Evolutionary conservation across 495 filamentous ascomycete genomes (phyloP), one percentile per base, ranked within the genome.

Genomic region (Tetracladium marchalianum): DNA sequence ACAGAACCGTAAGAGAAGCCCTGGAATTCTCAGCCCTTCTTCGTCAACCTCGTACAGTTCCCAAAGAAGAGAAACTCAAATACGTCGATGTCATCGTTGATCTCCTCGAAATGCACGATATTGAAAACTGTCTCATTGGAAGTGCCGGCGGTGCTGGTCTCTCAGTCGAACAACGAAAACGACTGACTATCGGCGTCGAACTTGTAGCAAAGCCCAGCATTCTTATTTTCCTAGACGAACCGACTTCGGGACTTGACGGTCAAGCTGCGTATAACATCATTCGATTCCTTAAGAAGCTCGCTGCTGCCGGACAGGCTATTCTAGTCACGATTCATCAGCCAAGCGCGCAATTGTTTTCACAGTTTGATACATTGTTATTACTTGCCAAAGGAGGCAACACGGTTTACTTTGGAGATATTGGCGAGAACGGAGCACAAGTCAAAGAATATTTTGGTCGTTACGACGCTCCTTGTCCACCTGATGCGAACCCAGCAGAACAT

Each of bases 11-110:
- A 31, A 77, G 87, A 47, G 89, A 86, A 59, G 86, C 87, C 27
- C 70, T 95, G n/a, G 72, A 75, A 38, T 95, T 95, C 63, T 84
- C 78, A 48, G 89, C 89, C 31, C 62, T 89, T 17, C 76, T 95
- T 8, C 80, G 89, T 35, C 90, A 95, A 57, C 84, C 90, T 6
- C 76, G 74, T 11, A 73, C 76, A 16, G 72, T 77, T 12, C 63
- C 83, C 4, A 71, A 72, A n/a, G 65, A 72, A 39, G 86, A 95
- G 57, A 96, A 94, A 66, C 63, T 89, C 8, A 82, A 74, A 4
- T 94, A 95, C 53, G 89, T 92, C 19, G 82, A 94, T 39, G 85
- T 90, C 57, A 83, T 96, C 38, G 90, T 96, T 53, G 82, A 82
- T 59, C 74, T 95, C 33, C 70, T 96, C 35, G 85, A 89, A 16